A percentile compares a stretch with the other conserved stretches of the same genome.
These are phyloP conservation scores for Botrytis hyacinthi DNA, from an alignment of 2,329 filamentous ascomycete species.

Conservation along the genomic window DNA sequence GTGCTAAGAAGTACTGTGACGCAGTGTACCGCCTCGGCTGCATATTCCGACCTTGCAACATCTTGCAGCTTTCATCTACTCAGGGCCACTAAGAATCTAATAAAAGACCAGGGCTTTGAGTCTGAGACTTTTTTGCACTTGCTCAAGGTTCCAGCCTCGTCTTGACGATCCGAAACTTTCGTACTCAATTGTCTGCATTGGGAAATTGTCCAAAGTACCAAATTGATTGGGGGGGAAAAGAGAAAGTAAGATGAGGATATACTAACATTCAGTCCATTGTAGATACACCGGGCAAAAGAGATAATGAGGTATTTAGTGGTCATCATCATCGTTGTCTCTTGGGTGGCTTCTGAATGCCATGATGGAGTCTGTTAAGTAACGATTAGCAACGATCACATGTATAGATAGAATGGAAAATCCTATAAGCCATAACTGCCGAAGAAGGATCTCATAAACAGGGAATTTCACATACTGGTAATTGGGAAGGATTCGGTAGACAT, in stretches of 20 bases:
- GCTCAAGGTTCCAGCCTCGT: slow-evolving; percentile 21
- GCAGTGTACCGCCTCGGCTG: slow-evolving; percentile 14
- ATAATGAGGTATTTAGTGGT: slow-evolving; percentile 11
- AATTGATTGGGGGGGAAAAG: background rate
- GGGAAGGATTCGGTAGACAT: slow-evolving; percentile 16
- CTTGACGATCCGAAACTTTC: slow-evolving; percentile 8
- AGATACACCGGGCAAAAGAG: background rate
- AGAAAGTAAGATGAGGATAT: slow-evolving; percentile 8
- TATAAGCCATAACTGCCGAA: background rate
- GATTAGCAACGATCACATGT: slow-evolving; percentile 2
- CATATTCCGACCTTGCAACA: slow-evolving; percentile 6
- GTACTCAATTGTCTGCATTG: slow-evolving; percentile 7
- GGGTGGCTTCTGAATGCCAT: slow-evolving; percentile 18
- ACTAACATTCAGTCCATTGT: slow-evolving; percentile 13
- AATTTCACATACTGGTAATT: slow-evolving; percentile 16
- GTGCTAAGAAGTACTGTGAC: background rate
- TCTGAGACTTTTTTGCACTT: slow-evolving; percentile 16
- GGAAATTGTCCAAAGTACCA: slow-evolving; percentile 6
- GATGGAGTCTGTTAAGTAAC: background rate
- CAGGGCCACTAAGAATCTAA: slow-evolving; percentile 17
- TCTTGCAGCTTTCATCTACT: slow-evolving; percentile 11
- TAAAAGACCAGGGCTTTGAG: slow-evolving; percentile 11
- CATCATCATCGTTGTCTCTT: slow-evolving; percentile 22
- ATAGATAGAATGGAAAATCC: background rate
- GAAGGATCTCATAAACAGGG: background rate